Evolutionary conservation across 2,329 filamentous ascomycete species (phyloP).

Genomic region (Phoma sp.): DNA sequence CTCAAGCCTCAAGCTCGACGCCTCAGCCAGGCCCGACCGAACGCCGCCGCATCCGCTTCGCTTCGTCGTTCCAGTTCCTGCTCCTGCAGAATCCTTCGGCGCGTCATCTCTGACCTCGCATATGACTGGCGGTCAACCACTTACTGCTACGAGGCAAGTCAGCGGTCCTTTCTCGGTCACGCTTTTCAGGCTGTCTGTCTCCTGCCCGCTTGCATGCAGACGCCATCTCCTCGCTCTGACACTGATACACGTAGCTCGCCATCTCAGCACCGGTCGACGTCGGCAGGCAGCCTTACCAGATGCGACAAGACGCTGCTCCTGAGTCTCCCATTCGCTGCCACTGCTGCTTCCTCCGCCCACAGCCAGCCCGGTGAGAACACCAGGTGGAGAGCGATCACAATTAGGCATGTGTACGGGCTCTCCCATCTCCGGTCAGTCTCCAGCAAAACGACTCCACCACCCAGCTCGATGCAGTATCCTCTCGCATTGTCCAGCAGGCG

Average conservation of each 20-base stretch:
- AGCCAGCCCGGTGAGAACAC: slow-evolving; percentile 1
- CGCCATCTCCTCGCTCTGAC: slow-evolving; percentile 13
- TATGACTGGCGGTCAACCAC: slow-evolving; percentile 1
- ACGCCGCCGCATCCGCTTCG: slow-evolving; percentile 15
- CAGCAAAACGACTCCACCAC: slow-evolving; percentile 2
- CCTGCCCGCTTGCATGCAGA: neutral
- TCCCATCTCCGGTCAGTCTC: neutral
- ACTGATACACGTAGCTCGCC: slow-evolving; percentile 5
- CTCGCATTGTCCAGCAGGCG: neutral
- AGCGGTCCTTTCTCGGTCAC: slow-evolving; percentile 10
- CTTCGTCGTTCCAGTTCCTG: slow-evolving; percentile 10
- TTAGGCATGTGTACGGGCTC: slow-evolving; percentile 1
- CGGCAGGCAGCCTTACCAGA: slow-evolving; percentile 19
- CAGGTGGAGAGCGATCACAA: slow-evolving; percentile 1
- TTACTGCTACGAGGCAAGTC: slow-evolving; percentile 2
- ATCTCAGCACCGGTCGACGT: slow-evolving; percentile 19
- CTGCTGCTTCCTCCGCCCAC: slow-evolving; percentile 2
- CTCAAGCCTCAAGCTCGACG: neutral
- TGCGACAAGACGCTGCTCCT: neutral
- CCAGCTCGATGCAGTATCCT: neutral
- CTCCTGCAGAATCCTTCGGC: slow-evolving; percentile 16
- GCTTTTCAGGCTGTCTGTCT: slow-evolving; percentile 6
- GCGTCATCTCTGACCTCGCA: slow-evolving; percentile 10
- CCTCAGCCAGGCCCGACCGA: slow-evolving; percentile 7
- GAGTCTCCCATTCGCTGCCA: neutral